These are phyloP conservation scores for Clavispora vitiphila DNA, from an alignment of 805 yeast species.

Conservation along the genomic window DNA sequence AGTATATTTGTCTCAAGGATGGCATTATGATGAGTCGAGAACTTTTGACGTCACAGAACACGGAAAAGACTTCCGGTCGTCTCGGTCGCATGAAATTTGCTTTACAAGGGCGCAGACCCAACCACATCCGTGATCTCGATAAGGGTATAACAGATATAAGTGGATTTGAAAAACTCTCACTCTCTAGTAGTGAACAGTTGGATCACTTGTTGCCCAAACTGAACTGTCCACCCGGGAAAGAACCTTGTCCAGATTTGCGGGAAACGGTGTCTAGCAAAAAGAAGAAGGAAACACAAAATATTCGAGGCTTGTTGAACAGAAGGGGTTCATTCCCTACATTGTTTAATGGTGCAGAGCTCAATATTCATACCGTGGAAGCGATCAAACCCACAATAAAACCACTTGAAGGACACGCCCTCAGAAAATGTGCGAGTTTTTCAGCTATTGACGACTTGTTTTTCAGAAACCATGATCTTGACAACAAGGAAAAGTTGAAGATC, in stretches of 20 bases:
- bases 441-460: constrained; percentile 13
- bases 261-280: background rate
- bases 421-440: constrained; percentile 22
- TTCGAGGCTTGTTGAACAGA: constrained; percentile 21
- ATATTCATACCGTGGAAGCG: constrained; percentile 18
- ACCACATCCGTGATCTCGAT: background rate
- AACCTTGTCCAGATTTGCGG: background rate
- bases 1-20: constrained; percentile 33
- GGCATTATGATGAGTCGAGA: constrained; percentile 16
- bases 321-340: constrained; percentile 32
- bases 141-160: background rate
- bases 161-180: background rate
- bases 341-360: constrained; percentile 12
- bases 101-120: constrained; percentile 19
- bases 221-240: background rate
- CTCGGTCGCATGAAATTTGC: constrained; percentile 33
- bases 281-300: background rate
- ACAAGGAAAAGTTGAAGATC: constrained; percentile 5
- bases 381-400: constrained; percentile 7
- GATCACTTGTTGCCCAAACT: background rate
- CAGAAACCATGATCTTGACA: constrained; percentile 1
- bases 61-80: constrained; percentile 27
- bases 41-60: constrained; percentile 8
- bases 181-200: background rate
- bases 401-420: constrained; percentile 2